phyloP scores from a whole-genome alignment of 179 eudicot genomes.

The Beta corolliflora region DNA sequence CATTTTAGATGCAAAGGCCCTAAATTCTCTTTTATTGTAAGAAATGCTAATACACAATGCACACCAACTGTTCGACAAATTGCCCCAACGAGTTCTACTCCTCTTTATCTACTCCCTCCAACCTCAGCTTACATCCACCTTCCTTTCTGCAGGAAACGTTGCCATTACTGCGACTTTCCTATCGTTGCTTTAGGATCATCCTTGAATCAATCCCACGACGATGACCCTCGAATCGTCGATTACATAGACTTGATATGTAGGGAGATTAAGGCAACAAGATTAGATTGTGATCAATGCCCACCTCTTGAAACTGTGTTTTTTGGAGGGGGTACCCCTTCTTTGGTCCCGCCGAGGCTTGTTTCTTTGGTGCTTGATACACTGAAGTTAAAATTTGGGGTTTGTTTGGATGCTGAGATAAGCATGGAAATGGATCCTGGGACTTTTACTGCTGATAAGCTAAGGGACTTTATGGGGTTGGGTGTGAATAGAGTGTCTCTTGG shows the following conservation, averaged over 20 bases:
- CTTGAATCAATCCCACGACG: slow-evolving; percentile 29
- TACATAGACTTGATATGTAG: slow-evolving; percentile 64
- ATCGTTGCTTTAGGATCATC: slow-evolving; percentile 82
- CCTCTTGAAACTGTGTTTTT: slow-evolving; percentile 86
- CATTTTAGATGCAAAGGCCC: slow-evolving; percentile 33
- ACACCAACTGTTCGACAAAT: slow-evolving; percentile 83
- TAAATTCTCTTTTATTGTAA: slow-evolving; percentile 4
- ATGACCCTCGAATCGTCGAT: slow-evolving; percentile 73
- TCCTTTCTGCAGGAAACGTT: slow-evolving; percentile 95
- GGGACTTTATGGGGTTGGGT: slow-evolving; percentile 62
- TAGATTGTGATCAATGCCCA: slow-evolving; percentile 40
- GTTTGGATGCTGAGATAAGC: slow-evolving; percentile 67
- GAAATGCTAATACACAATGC: slow-evolving; percentile 34
- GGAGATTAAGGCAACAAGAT: slow-evolving; percentile 61
- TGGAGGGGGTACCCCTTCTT: slow-evolving; percentile 96
- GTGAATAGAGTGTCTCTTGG: slow-evolving; percentile 94
- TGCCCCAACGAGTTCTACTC: slow-evolving; percentile 43
- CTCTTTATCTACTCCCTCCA: slow-evolving; percentile 56
- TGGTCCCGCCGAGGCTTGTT: slow-evolving; percentile 80
- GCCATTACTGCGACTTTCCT: slow-evolving; percentile 94
- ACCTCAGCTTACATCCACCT: slow-evolving; percentile 89
- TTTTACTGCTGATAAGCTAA: slow-evolving; percentile 58
- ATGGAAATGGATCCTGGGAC: slow-evolving; percentile 99
- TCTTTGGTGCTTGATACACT: slow-evolving; percentile 54
- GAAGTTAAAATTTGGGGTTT: slow-evolving; percentile 58